Conservation (phyloP, 2,329 filamentous ascomycete genomes). For the Cordyceps militaris region DNA sequence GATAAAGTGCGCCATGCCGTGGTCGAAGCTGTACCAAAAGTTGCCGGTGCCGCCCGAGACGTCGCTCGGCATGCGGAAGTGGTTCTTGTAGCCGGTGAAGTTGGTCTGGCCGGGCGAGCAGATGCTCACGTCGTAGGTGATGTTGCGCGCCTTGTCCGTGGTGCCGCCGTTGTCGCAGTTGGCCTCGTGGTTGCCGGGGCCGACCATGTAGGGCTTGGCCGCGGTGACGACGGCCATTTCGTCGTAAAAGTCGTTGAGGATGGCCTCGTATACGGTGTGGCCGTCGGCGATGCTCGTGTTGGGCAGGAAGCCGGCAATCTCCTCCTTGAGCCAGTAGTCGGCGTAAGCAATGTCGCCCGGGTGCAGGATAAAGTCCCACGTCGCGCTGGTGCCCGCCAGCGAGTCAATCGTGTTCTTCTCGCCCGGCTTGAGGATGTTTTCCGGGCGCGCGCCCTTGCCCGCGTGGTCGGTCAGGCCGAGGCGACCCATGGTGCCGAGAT, state of each 20-base stretch:
- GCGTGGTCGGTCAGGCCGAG: constrained; percentile 12
- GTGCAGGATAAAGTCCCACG: constrained; percentile 2
- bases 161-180: constrained; percentile 1
- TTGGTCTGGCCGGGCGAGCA: constrained; percentile 11
- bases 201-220: constrained; percentile 8
- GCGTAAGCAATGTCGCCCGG: constrained; percentile 11
- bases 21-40: constrained; percentile 10
- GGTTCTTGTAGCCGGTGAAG: constrained; percentile 11
- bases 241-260: constrained; percentile 9
- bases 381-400: not conserved
- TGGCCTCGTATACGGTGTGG: constrained; percentile 2
- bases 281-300: constrained; percentile 7
- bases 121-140: constrained; percentile 3
- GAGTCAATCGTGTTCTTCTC: constrained; percentile 1
- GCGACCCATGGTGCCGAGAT: constrained; percentile 15
- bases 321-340: constrained; percentile 8
- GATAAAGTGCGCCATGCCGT: constrained; percentile 9
- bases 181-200: constrained; percentile 11
- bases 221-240: not conserved
- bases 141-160: not conserved
- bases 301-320: not conserved
- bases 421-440: not conserved
- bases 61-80: constrained; percentile 7
- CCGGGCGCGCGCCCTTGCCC: not conserved
- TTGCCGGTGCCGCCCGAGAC: constrained; percentile 15